Evolutionary conservation across 192 early-diverging fungal genomes (phyloP).

Genomic region (Coemansia guatemalensis): DNA sequence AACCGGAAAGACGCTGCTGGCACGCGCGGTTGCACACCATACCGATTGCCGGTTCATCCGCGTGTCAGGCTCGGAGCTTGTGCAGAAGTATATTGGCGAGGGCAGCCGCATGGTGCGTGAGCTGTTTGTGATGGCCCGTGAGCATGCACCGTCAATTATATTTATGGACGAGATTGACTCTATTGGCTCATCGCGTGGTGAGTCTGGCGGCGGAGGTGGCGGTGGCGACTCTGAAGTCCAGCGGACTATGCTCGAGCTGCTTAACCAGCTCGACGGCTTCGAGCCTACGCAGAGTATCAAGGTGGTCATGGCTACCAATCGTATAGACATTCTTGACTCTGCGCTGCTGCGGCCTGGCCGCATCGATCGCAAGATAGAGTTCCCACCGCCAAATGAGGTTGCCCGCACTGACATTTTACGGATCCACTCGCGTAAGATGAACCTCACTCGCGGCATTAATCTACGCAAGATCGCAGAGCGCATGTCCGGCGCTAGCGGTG

Average conservation of each 20-base stretch:
- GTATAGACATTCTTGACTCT: constrained; percentile 88
- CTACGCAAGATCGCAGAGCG: constrained; percentile 87
- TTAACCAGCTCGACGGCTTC: constrained; percentile 89
- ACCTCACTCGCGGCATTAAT: constrained; percentile 87
- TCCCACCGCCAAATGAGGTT: constrained; percentile 84
- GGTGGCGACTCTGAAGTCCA: constrained; percentile 89
- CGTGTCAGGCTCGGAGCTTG: constrained; percentile 86
- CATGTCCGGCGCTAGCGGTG: constrained; percentile 83
- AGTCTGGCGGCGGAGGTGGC: constrained; percentile 59
- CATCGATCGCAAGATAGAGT: constrained; percentile 91
- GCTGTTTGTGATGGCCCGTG: constrained; percentile 88
- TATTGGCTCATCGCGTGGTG: constrained; percentile 83
- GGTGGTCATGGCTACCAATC: constrained; percentile 91
- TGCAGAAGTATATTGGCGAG: constrained; percentile 93
- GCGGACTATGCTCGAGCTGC: constrained; percentile 85
- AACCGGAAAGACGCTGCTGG: constrained; percentile 85
- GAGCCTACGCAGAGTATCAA: constrained; percentile 92
- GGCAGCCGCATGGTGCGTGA: constrained; percentile 90
- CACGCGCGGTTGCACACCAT: constrained; percentile 90
- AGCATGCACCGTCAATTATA: constrained; percentile 89
- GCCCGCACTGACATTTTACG: constrained; percentile 86
- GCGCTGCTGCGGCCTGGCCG: constrained; percentile 85
- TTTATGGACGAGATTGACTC: constrained; percentile 95
- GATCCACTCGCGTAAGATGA: constrained; percentile 92
- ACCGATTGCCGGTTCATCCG: constrained; percentile 91